Evolutionary conservation across 495 filamentous ascomycete genomes (phyloP).

Genomic region (Penicillium lagena): DNA sequence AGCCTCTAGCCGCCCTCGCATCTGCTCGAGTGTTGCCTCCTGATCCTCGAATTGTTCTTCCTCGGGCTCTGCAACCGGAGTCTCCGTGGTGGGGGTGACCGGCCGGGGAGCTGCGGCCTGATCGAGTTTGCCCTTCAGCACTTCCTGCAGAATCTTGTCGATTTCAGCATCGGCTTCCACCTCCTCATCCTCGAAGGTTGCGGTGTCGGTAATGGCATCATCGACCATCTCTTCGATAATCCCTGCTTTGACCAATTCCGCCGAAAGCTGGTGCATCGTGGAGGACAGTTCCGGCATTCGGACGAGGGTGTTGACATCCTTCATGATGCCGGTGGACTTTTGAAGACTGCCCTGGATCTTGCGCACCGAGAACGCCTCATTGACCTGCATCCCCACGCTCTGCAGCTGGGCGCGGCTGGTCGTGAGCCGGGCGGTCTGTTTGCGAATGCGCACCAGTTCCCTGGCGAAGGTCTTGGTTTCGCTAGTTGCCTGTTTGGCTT

Average conservation of each 20-base stretch:
- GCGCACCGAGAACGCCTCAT: conserved; percentile 89
- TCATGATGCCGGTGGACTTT: conserved; percentile 88
- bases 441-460: conserved; percentile 78
- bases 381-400: conserved; percentile 96
- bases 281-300: conserved; percentile 77
- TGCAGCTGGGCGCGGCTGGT: conserved; percentile 89
- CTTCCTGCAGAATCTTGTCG: conserved; percentile 85
- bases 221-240: conserved; percentile 98
- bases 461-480: conserved; percentile 83
- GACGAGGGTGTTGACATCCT: conserved; percentile 85
- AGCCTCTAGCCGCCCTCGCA: conserved; percentile 85
- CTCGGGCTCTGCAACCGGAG: conserved; percentile 15
- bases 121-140: conserved; percentile 74
- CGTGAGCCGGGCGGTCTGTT: conserved; percentile 61
- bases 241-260: conserved; percentile 86
- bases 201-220: conserved; percentile 71
- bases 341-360: conserved; percentile 94
- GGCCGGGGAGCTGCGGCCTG: conserved; percentile 46
- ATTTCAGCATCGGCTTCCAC: conserved; percentile 88
- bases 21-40: conserved; percentile 83
- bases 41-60: conserved; percentile 78
- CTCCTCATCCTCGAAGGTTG: conserved; percentile 69
- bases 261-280: conserved; percentile 84
- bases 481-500: conserved; percentile 64
- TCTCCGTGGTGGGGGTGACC: conserved; percentile 33